These are phyloP conservation scores for Plasmodiophora brassicae DNA, from an alignment of 208 protist species.

Conservation along the genomic window DNA sequence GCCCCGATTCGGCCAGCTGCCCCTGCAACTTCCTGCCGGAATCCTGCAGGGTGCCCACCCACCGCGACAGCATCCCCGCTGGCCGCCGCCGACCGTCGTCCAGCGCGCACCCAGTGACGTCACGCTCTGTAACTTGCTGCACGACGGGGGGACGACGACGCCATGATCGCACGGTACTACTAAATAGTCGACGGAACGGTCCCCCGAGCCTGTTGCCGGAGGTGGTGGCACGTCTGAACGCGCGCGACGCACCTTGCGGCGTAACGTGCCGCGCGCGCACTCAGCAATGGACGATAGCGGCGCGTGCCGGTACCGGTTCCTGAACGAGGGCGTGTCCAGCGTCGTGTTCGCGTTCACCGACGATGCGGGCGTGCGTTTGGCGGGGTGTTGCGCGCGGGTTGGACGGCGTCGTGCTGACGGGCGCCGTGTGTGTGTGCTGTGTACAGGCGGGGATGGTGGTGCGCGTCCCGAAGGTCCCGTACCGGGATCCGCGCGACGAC, in stretches of 20 bases:
- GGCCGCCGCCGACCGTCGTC: too few relatives aligned
- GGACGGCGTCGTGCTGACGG: neutral
- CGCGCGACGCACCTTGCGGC: neutral
- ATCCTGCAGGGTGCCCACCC: too few relatives aligned
- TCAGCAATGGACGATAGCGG: too few relatives aligned
- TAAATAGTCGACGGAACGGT: neutral
- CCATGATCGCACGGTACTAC: too few relatives aligned
- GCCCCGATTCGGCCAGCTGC: too few relatives aligned
- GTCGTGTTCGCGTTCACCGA: neutral
- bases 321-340: constrained; percentile 11
- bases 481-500: neutral
- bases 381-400: neutral
- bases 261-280: too few relatives aligned
- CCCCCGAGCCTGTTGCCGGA: neutral
- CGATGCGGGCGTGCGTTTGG: neutral
- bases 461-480: neutral
- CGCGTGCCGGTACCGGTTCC: neutral
- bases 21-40: too few relatives aligned
- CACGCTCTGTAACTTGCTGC: neutral
- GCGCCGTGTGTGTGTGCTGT: neutral
- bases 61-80: too few relatives aligned
- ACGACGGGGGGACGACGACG: neutral
- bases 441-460: neutral
- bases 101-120: too few relatives aligned
- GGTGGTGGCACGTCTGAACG: neutral